Evolutionary conservation across 2,329 filamentous ascomycete species (phyloP).

Genomic region (Colletotrichum sp.): DNA sequence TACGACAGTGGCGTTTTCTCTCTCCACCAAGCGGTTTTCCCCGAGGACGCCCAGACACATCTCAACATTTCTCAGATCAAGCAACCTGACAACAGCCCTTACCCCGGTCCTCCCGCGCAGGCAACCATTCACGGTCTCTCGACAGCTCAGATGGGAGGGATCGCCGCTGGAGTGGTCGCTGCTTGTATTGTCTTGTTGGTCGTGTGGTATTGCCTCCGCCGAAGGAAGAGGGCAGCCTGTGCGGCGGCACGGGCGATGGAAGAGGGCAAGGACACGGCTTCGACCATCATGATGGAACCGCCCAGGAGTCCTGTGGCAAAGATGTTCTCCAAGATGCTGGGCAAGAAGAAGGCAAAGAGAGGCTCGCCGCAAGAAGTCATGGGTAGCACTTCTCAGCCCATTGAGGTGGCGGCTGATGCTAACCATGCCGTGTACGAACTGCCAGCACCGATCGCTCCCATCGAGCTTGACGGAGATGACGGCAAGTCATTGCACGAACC

Average conservation of each 20-base stretch:
- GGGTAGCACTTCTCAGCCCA: slow-evolving; percentile 36
- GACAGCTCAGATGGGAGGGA: slow-evolving; percentile 48
- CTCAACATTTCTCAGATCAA: slow-evolving; percentile 47
- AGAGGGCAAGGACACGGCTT: slow-evolving; percentile 42
- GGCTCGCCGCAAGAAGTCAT: slow-evolving; percentile 26
- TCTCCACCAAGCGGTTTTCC: slow-evolving; percentile 60
- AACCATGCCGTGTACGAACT: slow-evolving; percentile 59
- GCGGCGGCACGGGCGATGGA: slow-evolving; percentile 23
- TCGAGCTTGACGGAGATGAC: slow-evolving; percentile 52
- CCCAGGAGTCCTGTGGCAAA: slow-evolving; percentile 40
- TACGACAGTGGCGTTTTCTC: slow-evolving; percentile 61
- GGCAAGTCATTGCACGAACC: slow-evolving; percentile 41
- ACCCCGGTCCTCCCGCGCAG: slow-evolving; percentile 40
- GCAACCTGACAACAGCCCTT: slow-evolving; percentile 50
- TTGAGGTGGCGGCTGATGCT: slow-evolving; percentile 45
- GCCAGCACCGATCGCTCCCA: slow-evolving; percentile 49
- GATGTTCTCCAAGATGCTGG: slow-evolving; percentile 49
- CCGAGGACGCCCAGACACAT: slow-evolving; percentile 44
- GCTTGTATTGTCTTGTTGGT: slow-evolving; percentile 30
- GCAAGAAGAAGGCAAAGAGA: slow-evolving; percentile 37
- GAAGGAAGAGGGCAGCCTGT: slow-evolving; percentile 35
- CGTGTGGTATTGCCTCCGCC: slow-evolving; percentile 37
- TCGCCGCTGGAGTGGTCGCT: slow-evolving; percentile 47
- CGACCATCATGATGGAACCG: slow-evolving; percentile 36
- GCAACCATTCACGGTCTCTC: slow-evolving; percentile 34